Evolutionary conservation across 2,329 filamentous ascomycete genomes (phyloP).

Genomic region (Xylariaceae sp.): DNA sequence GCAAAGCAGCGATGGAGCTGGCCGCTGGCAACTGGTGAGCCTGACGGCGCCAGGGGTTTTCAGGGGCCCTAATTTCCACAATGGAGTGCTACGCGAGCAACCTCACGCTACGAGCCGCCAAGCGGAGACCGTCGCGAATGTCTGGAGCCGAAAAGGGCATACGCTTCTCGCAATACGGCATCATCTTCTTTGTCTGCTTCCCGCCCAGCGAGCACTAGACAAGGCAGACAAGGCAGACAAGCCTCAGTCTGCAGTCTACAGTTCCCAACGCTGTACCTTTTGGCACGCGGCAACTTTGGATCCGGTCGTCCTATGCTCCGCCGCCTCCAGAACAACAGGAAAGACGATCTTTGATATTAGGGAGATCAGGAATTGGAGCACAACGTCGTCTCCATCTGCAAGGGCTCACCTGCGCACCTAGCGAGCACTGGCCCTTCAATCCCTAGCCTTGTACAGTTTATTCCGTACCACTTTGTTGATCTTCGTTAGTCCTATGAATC

Average conservation of each 20-base stretch:
- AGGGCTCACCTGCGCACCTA: conserved; percentile 1
- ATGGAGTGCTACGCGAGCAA: conserved; percentile 22
- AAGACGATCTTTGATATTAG: conserved; percentile 3
- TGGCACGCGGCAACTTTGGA: too few species aligned
- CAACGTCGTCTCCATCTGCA: conserved; percentile 1
- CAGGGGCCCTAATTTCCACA: conserved; percentile 28
- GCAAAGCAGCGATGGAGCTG: not conserved
- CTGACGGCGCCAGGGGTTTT: not conserved
- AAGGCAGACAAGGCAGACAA: too few species aligned
- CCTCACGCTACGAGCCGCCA: conserved; percentile 24
- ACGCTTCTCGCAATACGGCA: too few species aligned
- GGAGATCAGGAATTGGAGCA: conserved; percentile 1
- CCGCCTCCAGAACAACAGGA: too few species aligned
- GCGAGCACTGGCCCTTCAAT: conserved; percentile 2
- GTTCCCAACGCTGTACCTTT: too few species aligned
- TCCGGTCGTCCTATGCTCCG: too few species aligned
- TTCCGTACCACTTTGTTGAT: conserved; percentile 4
- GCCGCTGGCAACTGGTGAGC: conserved; percentile 9
- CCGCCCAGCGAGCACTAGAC: too few species aligned
- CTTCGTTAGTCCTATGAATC: conserved; percentile 21
- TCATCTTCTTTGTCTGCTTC: too few species aligned
- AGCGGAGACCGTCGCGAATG: conserved; percentile 14
- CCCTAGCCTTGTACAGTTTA: not conserved
- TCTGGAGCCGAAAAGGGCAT: not conserved
- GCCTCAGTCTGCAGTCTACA: too few species aligned